phyloP scores from a whole-genome alignment of 164 flowering plant genomes.

The Aristolochia contorta region DNA sequence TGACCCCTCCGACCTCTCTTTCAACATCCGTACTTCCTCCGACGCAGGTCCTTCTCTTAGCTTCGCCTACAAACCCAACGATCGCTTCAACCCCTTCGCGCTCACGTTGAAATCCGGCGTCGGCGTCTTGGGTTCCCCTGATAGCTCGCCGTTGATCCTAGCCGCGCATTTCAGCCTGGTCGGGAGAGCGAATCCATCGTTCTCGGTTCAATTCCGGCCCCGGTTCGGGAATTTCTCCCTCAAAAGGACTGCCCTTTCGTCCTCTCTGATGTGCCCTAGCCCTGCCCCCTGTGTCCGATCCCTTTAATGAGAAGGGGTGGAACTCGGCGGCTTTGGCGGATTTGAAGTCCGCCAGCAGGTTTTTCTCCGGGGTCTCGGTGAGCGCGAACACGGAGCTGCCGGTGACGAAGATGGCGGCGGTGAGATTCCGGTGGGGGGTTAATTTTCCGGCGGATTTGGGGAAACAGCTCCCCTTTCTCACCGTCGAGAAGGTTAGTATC shows the following conservation, averaged over 20 bases:
- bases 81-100: conserved; percentile 18
- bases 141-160: conserved; percentile 51
- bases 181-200: conserved; percentile 29
- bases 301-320: conserved; percentile 14
- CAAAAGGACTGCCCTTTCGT: conserved; percentile 25
- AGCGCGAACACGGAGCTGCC: conserved; percentile 51
- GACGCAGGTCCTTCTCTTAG: conserved; percentile 47
- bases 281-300: conserved; percentile 2
- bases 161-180: conserved; percentile 41
- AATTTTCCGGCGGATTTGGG: conserved; percentile 34
- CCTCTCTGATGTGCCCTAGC: conserved; percentile 11
- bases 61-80: conserved; percentile 37
- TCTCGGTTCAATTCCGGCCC: conserved; percentile 37
- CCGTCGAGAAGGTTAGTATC: conserved; percentile 58
- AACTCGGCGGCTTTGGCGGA: conserved; percentile 19
- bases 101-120: conserved; percentile 60
- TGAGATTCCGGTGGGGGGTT: conserved; percentile 63
- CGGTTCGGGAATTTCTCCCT: conserved; percentile 24
- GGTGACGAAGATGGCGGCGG: conserved; percentile 26
- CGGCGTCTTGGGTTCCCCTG: conserved; percentile 57
- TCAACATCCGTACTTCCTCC: conserved; percentile 48
- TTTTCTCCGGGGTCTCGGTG: conserved; percentile 39
- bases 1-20: conserved; percentile 38
- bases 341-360: conserved; percentile 19
- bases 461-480: conserved; percentile 45